phyloP scores from a whole-genome alignment of 208 protist genomes.

The Porcisia hertigi region DNA sequence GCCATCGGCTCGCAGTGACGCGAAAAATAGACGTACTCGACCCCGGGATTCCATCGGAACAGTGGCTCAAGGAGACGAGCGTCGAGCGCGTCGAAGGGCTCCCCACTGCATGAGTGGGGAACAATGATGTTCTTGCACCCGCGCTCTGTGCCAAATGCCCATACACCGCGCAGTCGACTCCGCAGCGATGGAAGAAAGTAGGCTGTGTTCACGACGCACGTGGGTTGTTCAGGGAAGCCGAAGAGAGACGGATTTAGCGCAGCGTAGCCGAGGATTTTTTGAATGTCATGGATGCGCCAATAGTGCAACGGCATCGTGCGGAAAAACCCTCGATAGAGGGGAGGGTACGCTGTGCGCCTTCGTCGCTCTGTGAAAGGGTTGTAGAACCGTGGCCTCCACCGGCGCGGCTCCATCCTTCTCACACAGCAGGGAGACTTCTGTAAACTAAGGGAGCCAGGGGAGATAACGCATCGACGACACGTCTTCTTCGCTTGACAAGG shows the following conservation, averaged over 20 bases:
- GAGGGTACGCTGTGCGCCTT: conserved; percentile 38
- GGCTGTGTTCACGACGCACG: conserved; percentile 88
- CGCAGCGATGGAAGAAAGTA: conserved; percentile 84
- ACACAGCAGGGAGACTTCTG: too few relatives aligned
- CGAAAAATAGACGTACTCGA: conserved; percentile 88
- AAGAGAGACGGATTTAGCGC: conserved; percentile 84
- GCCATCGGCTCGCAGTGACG: conserved; percentile 85
- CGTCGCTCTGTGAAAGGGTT: conserved; percentile 84
- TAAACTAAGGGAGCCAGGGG: background rate
- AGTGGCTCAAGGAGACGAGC: conserved; percentile 79
- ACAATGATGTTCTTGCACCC: conserved; percentile 88
- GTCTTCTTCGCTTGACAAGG: too few relatives aligned
- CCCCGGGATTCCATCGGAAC: conserved; percentile 86
- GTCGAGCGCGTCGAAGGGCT: conserved; percentile 79
- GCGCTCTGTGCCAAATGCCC: conserved; percentile 82
- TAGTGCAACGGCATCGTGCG: conserved; percentile 80
- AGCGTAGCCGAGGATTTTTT: conserved; percentile 75
- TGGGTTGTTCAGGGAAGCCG: conserved; percentile 81
- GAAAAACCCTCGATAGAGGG: conserved; percentile 85
- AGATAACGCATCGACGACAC: background rate
- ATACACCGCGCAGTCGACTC: conserved; percentile 67
- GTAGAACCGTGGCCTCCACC: conserved; percentile 78
- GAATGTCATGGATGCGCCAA: conserved; percentile 75
- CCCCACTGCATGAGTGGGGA: conserved; percentile 70
- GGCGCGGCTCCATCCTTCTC: conserved; percentile 70